A percentile compares a stretch with the other conserved stretches of the same genome.
Evolutionary conservation across 164 flowering plant genomes (phyloP).

Genomic region (Tinospora cordifolia): DNA sequence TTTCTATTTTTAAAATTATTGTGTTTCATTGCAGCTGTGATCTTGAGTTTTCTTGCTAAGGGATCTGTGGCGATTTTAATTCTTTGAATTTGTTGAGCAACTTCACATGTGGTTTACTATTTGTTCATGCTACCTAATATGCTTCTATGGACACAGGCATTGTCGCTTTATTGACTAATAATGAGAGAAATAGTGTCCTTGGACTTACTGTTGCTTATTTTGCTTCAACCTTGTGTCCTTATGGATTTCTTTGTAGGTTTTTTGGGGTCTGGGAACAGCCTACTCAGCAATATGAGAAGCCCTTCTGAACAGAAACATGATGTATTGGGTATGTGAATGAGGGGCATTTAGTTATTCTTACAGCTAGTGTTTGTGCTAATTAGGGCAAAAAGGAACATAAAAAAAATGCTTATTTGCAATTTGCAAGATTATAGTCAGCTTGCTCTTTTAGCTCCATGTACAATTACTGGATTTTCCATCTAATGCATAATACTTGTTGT

Average conservation of each 20-base stretch:
- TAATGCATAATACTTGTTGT: neutral
- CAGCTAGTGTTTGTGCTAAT: neutral
- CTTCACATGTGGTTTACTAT: neutral
- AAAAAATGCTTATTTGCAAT: too few relatives aligned
- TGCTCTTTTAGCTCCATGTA: neutral
- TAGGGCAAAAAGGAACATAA: too few relatives aligned
- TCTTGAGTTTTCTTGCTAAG: too few relatives aligned
- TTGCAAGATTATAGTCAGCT: neutral
- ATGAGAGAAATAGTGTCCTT: neutral
- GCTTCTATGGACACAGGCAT: neutral
- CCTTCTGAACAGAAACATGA: neutral
- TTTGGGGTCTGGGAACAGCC: conserved; percentile 12
- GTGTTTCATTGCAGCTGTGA: too few relatives aligned
- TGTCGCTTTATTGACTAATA: neutral
- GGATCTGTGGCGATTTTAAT: neutral
- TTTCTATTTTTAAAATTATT: too few relatives aligned
- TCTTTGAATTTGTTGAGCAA: neutral
- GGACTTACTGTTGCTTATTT: too few relatives aligned
- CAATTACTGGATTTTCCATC: neutral
- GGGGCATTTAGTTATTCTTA: conserved; percentile 1
- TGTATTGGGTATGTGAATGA: neutral
- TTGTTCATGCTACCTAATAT: neutral
- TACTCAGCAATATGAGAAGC: conserved; percentile 8
- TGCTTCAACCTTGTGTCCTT: neutral
- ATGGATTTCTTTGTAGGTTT: conserved; percentile 6